A percentile compares a stretch with the other conserved stretches of the same genome.
These are phyloP conservation scores for Neurospora sp. DNA, from an alignment of 495 filamentous ascomycete species.

Conservation along the genomic window DNA sequence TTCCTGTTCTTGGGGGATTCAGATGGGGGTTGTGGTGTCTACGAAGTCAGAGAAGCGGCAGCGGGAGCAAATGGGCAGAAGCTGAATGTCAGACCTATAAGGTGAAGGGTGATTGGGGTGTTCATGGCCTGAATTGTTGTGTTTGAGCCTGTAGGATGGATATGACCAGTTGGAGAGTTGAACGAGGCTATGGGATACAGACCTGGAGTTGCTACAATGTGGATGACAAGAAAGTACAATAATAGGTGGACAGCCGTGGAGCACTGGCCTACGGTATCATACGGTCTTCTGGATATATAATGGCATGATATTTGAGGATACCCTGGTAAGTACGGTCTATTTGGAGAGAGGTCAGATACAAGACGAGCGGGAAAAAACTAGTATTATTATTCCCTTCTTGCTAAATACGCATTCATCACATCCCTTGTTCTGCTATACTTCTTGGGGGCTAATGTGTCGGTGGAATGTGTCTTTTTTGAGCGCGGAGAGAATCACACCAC, in stretches of 20 bases:
- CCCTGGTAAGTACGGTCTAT: background rate
- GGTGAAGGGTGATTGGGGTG: background rate
- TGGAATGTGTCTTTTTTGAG: background rate
- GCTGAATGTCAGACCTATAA: background rate
- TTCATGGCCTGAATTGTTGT: background rate
- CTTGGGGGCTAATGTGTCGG: background rate
- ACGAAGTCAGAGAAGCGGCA: conserved; percentile 20
- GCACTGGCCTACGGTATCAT: background rate
- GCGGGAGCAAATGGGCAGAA: background rate
- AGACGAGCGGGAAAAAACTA: background rate
- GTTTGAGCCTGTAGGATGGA: background rate
- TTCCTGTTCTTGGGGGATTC: conserved; percentile 23
- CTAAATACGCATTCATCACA: background rate
- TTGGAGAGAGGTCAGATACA: background rate
- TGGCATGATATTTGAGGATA: background rate
- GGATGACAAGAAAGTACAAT: background rate
- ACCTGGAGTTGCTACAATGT: background rate
- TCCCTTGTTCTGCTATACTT: background rate
- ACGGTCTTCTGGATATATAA: background rate
- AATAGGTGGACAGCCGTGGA: background rate
- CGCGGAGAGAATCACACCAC: background rate
- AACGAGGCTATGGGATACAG: background rate
- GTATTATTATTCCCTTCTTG: background rate
- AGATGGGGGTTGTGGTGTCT: conserved; percentile 18
- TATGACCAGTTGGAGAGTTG: background rate